Evolutionary conservation across 1,284 basidiomycete genomes (phyloP), one percentile per base, ranked within the genome.

Genomic region (Grifola frondosa): DNA sequence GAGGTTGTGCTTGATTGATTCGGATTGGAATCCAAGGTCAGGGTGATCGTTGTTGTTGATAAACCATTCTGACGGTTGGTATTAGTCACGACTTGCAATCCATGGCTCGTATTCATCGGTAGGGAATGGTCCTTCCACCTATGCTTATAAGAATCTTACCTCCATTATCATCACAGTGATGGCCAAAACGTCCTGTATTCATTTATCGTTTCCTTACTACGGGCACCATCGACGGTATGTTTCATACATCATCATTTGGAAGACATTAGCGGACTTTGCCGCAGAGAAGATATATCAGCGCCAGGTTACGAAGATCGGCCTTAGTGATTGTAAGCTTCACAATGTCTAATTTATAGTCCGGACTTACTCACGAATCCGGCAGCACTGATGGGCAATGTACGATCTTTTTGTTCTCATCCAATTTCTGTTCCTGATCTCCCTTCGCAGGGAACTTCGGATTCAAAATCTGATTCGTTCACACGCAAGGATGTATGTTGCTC

Each of bases 81-180:
- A 7, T 5, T 37, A 90, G 88, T 54, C 88, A 90, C 56, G 96
- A 99, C 65, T 68, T 94, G 13, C 96, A 99, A 65, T 90, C 96
- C 1, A 99, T 99, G 96, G 96, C 94, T 39, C 82, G 97, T 36
- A 97, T 96, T 57, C 91, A 95, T 65, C 80, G 91, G 91, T 92
- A 49, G 48, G 73, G 12, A 23, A 26, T 15, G 10, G 25, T 16
- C 22, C n/a, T 20, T 23, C 36, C 25, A 16, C 23, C 4, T 15
- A 10, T 24, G n/a, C n/a, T n/a, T n/a, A n/a, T n/a, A n/a, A n/a
- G n/a, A n/a, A n/a, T 28, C 26, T 2, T 37, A n/a, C 17, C 23
- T 49, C 39, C 49, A 13, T 29, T 26, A 29, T 19, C 21, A 37
- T 42, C 31, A 7, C 54, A 94, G 91, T 17, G 96, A 99, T 66